Conservation (phyloP, 2,329 filamentous ascomycete genomes). For the Clarireedia hainanense region DNA sequence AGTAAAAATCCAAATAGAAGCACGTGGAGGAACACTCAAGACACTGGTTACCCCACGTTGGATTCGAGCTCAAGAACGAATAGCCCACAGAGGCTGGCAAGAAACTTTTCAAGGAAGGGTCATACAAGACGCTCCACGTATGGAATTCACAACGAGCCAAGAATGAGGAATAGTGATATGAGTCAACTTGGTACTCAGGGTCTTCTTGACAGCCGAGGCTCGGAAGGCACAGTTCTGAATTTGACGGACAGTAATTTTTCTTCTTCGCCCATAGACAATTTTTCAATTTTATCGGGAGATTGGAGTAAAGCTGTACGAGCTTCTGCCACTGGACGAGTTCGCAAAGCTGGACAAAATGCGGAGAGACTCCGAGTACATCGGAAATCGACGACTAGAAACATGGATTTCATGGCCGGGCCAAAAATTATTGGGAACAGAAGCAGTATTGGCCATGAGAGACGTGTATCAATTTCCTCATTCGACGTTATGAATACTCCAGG, state of each 20-base stretch:
- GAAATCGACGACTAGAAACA: slow-evolving; percentile 15
- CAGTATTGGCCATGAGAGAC: slow-evolving; percentile 20
- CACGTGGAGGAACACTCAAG: slow-evolving; percentile 23
- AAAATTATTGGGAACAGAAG: neutral
- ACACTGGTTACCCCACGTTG: slow-evolving; percentile 15
- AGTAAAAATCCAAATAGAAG: slow-evolving; percentile 14
- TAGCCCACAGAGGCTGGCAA: slow-evolving; percentile 14
- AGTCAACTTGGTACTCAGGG: slow-evolving; percentile 1
- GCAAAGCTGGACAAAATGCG: neutral
- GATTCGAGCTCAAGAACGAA: slow-evolving; percentile 15
- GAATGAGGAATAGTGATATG: slow-evolving; percentile 11
- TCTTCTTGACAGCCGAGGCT: neutral
- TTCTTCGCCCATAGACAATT: slow-evolving; percentile 18
- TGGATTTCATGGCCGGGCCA: slow-evolving; percentile 10
- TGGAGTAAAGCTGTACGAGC: slow-evolving; percentile 3
- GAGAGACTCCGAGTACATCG: slow-evolving; percentile 4
- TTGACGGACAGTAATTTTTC: slow-evolving; percentile 22
- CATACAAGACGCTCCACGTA: slow-evolving; percentile 18
- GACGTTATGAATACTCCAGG: slow-evolving; percentile 5
- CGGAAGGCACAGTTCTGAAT: slow-evolving; percentile 14
- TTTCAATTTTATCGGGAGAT: slow-evolving; percentile 15
- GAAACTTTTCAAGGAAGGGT: slow-evolving; percentile 26
- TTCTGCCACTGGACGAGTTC: neutral
- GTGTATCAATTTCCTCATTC: slow-evolving; percentile 15
- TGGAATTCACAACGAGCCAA: slow-evolving; percentile 8